Conservation (phyloP, 306 rosid genomes). For the Spatholobus suberectus region DNA sequence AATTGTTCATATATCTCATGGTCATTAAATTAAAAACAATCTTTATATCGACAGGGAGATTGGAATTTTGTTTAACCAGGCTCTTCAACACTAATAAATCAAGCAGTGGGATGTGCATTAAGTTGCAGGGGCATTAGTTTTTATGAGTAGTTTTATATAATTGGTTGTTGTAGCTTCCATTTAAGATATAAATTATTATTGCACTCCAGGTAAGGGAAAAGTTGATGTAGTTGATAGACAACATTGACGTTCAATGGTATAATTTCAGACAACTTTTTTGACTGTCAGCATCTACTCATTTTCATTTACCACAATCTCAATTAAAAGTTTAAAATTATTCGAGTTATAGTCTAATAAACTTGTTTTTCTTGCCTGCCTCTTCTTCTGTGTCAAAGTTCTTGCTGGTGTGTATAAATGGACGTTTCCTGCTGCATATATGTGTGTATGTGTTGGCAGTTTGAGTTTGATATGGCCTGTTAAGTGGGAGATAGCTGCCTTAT, state of each 20-base stretch:
- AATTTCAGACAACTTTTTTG: not conserved
- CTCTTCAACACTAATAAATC: slow-evolving; percentile 18
- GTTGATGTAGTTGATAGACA: slow-evolving; percentile 7
- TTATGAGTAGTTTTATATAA: not conserved
- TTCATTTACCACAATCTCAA: not conserved
- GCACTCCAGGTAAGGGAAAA: not conserved
- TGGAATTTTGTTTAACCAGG: slow-evolving; percentile 36
- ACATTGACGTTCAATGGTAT: not conserved
- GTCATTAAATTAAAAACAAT: not conserved
- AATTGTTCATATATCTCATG: slow-evolving; percentile 14
- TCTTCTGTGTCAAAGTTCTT: not conserved
- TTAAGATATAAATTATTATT: not conserved
- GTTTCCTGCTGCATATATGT: not conserved
- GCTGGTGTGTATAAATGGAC: not conserved
- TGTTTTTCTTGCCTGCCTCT: not conserved
- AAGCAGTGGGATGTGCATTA: slow-evolving; percentile 1
- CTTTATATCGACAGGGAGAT: slow-evolving; percentile 18
- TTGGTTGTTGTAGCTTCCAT: not conserved
- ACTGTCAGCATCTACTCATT: not conserved
- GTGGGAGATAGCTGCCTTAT: not conserved
- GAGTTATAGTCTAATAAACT: not conserved
- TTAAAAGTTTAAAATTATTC: not conserved
- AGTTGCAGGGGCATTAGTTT: slow-evolving; percentile 1
- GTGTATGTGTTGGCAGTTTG: not conserved
- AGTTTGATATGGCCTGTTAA: not conserved